Conservation (phyloP, 805 yeast genomes). For the Groenewaldozyma salmanticensis region DNA sequence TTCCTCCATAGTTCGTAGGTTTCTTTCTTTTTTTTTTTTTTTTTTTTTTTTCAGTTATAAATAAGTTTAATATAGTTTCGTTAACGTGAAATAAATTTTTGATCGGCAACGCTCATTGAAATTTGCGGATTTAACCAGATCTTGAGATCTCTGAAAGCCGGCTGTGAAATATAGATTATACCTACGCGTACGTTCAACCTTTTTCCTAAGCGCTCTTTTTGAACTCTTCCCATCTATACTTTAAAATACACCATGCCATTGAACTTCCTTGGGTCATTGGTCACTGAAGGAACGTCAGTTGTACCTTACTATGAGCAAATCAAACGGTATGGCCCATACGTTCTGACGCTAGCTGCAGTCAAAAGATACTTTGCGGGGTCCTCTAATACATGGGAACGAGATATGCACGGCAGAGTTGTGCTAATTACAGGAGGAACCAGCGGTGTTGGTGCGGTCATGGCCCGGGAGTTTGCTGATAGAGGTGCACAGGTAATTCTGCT, state of each 20-base stretch:
- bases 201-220: no score
- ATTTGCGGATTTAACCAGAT: no score
- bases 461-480: constrained; percentile 56
- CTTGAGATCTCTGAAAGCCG: no score
- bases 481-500: constrained; percentile 85
- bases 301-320: constrained; percentile 67
- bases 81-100: no score
- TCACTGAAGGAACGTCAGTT: constrained; percentile 61
- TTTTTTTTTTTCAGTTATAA: no score
- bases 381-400: constrained; percentile 83
- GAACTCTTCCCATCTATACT: no score
- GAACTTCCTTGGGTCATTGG: constrained; percentile 60
- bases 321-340: constrained; percentile 47
- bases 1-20: no score
- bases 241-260: constrained; percentile 92
- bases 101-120: no score
- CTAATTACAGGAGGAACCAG: constrained; percentile 74
- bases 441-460: constrained; percentile 76
- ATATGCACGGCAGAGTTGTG: constrained; percentile 77
- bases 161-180: no score
- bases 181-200: no score
- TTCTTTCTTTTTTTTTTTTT: no score
- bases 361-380: constrained; percentile 77
- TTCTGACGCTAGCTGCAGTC: constrained; percentile 35
- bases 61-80: no score